Conservation (phyloP, 2,329 filamentous ascomycete genomes). For the Alternaria postmessia region DNA sequence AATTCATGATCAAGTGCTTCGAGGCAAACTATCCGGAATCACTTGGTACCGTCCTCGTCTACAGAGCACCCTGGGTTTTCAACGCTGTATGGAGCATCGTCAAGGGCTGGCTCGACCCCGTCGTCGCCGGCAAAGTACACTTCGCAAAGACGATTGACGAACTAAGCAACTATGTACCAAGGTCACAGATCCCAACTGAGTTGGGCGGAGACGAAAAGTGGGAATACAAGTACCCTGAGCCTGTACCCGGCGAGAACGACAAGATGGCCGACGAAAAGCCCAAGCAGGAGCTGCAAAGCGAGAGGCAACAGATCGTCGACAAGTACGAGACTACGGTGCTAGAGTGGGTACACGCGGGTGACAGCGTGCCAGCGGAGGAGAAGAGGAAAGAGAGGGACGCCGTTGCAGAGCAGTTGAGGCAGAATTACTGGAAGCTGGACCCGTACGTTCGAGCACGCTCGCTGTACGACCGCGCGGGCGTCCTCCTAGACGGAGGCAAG, state of each 20-base stretch:
- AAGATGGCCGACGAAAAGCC: conserved; percentile 70
- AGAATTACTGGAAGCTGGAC: conserved; percentile 89
- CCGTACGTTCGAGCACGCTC: conserved; percentile 83
- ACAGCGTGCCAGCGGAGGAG: conserved; percentile 48
- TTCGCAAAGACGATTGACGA: conserved; percentile 87
- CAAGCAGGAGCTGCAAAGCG: conserved; percentile 68
- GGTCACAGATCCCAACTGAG: conserved; percentile 77
- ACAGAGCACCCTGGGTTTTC: conserved; percentile 97
- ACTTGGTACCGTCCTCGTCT: conserved; percentile 86
- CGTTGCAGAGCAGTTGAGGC: conserved; percentile 69
- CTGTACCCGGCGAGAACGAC: conserved; percentile 77
- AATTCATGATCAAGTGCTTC: conserved; percentile 99
- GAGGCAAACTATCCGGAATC: conserved; percentile 98
- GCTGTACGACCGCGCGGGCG: conserved; percentile 82
- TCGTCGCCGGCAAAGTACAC: conserved; percentile 92
- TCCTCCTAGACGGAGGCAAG: conserved; percentile 72
- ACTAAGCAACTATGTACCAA: conserved; percentile 77
- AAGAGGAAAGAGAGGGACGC: conserved; percentile 66
- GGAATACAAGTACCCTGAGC: conserved; percentile 83
- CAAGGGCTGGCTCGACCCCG: conserved; percentile 93
- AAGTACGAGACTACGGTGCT: conserved; percentile 78
- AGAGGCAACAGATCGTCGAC: conserved; percentile 71
- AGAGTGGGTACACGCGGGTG: conserved; percentile 72
- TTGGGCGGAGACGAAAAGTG: conserved; percentile 87
- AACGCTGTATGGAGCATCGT: conserved; percentile 98